phyloP scores from a whole-genome alignment of 2,329 filamentous ascomycete genomes.

The Parafenestella ontariensis region DNA sequence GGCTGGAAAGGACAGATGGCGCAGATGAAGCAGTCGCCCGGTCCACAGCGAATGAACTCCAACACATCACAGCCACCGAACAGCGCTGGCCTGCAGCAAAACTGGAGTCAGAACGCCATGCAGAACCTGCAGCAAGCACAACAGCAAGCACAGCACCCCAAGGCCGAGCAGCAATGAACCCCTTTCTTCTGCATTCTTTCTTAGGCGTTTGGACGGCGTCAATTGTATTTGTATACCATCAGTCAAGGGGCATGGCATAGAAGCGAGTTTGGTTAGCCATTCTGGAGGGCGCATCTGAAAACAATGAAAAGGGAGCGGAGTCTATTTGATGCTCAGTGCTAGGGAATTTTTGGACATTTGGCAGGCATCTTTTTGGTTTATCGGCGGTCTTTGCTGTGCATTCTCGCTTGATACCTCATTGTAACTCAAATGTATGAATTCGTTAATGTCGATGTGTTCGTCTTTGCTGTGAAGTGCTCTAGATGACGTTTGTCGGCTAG shows the following conservation, averaged over 20 bases:
- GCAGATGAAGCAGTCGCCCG: conserved; percentile 45
- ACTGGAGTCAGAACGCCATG: conserved; percentile 34
- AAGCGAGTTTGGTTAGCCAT: background rate
- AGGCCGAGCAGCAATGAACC: conserved; percentile 2
- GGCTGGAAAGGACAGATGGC: conserved; percentile 52
- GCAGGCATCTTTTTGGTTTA: background rate
- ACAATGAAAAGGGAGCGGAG: background rate
- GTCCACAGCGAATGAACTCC: conserved; percentile 43
- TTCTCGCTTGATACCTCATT: background rate
- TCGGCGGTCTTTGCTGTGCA: background rate
- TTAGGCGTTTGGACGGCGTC: background rate
- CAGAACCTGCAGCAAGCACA: conserved; percentile 28
- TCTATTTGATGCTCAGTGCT: too few species aligned
- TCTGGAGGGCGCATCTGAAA: background rate
- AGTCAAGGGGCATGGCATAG: background rate
- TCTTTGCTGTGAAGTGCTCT: too few species aligned
- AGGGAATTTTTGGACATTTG: too few species aligned
- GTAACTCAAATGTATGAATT: background rate
- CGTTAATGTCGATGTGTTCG: background rate
- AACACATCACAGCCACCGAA: conserved; percentile 40
- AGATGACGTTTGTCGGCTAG: too few species aligned
- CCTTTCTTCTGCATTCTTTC: background rate
- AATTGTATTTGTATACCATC: conserved; percentile 1
- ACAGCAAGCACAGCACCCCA: conserved; percentile 16
- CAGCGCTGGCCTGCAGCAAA: conserved; percentile 42